Evolutionary conservation across 139 green algal genomes (phyloP), one percentile per base, ranked within the genome.

Genomic region (Auxenochlorella protothecoides): DNA sequence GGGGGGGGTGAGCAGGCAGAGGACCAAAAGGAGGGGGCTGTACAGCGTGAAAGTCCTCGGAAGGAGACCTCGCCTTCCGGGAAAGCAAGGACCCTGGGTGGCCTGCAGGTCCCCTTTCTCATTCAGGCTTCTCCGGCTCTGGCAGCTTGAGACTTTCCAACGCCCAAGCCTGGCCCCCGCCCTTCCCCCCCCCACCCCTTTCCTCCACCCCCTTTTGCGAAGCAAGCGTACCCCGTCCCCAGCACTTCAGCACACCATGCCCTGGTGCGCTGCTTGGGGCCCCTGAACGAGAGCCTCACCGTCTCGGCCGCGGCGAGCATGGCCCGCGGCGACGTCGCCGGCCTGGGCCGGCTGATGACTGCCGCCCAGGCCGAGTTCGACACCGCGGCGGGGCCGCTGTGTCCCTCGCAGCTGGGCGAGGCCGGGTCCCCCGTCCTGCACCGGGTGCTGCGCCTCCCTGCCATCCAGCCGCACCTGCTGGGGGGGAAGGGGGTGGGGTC

Each of bases 401-500:
- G 85, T 74, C 84, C 82, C 11, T 72, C 74, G 14, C 80, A 93
- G 79, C 84, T 93, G 52, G 75, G 69, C 0, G 9, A 15, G 11
- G 12, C 12, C 10, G 71, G 71, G 6, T 79, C 82, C 15, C 88
- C 88, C 0, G 70, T 83, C 59, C 81, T 93, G 60, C 85, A 91
- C 72, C 54, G 72, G 55, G 67, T 92, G 70, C 72, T 90, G 67
- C n/a, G 61, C 0, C 71, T 86, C 72, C 64, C 71, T 5, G 56
- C 66, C 55, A 70, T 92, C 5, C 77, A 88, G 72, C 44, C 64
- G 6, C 80, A 81, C 11, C 71, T 90, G 10, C 85, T 72, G 61
- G 88, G 88, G 63, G 85, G 80, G 55, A 93, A 93, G 74, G 88
- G 88, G 5, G 85, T 93, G 55, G 88, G 88, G 4, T 86, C 76